These are phyloP conservation scores for Ustilago vetiveriae DNA, from an alignment of 1,284 basidiomycete genomes.

Conservation along the genomic window DNA sequence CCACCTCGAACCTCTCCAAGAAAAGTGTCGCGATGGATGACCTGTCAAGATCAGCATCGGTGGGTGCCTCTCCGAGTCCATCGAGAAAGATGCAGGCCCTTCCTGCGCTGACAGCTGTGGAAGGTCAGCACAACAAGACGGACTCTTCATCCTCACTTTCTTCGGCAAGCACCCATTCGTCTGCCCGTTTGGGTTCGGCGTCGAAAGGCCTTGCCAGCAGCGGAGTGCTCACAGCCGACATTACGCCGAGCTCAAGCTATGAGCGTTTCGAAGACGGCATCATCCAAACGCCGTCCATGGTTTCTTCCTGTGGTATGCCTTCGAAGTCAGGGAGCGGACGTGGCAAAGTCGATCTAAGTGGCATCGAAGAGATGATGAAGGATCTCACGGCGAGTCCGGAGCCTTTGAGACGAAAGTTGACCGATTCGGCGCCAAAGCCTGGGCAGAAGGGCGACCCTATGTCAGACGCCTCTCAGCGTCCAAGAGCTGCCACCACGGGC, in stretches of 20 bases:
- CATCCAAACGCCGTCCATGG: not conserved
- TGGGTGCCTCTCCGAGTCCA: not conserved
- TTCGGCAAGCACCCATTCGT: constrained; percentile 13
- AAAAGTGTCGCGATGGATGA: constrained; percentile 1
- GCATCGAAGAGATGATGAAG: constrained; percentile 54
- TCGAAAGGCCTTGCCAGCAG: not conserved
- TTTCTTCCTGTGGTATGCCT: not conserved
- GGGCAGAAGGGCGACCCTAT: not conserved
- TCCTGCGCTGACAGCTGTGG: not conserved
- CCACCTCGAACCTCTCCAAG: constrained; percentile 6
- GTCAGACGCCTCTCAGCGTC: constrained; percentile 1
- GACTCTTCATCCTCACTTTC: constrained; percentile 42
- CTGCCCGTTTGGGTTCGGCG: constrained; percentile 9
- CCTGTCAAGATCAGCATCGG: not conserved
- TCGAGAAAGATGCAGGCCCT: not conserved
- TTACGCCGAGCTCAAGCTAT: constrained; percentile 56
- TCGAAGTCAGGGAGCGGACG: constrained; percentile 12
- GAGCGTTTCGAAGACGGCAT: constrained; percentile 25
- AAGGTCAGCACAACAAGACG: constrained; percentile 30
- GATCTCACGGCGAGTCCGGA: constrained; percentile 37
- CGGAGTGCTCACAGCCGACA: constrained; percentile 9
- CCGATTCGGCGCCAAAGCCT: not conserved
- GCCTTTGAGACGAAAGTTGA: constrained; percentile 13
- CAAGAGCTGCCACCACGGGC: not conserved
- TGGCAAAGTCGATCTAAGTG: constrained; percentile 33